Evolutionary conservation across 306 rosid genomes (phyloP), one percentile per base, ranked within the genome.

Genomic region (Quercus engelmannii): DNA sequence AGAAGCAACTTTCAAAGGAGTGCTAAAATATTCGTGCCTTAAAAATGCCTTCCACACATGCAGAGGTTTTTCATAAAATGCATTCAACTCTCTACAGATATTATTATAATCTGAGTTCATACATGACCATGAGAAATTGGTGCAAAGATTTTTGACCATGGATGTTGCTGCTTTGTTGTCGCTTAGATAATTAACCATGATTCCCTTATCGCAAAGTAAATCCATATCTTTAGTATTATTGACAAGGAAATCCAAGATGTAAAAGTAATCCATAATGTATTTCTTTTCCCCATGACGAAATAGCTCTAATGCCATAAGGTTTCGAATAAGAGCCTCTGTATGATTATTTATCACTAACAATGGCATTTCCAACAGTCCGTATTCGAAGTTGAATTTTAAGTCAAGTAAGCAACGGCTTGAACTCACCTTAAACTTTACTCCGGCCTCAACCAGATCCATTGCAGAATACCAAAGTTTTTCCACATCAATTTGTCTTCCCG

Each of bases 361-460:
- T 2, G 86, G 86, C 5, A 86, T 86, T 77, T 83, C 54, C 62
- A 86, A 78, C 77, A 79, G 63, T 15, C 56, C 52, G 14, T 11
- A 5, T 23, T 73, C 41, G 0, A 82, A 79, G 43, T 38, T 6
- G 77, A 86, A 82, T 31, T 7, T 79, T 61, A 83, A 31, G 52
- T 79, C 85, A 3, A 83, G 61, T 1, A 80, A 73, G 54, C 78
- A 83, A 0, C 8, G 3, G 26, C 51, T 79, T 17, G 51, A 2
- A 12, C 71, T 72, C 2, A 20, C 78, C 55, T 49, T 63, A 21
- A 86, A 74, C 31, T 6, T 74, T 28, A 80, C 77, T 5, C 89
- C 78, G 5, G 85, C 86, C 13, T 83, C 84, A n/a, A 35, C 41
- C 0, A 6, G 41, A 35, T 35, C 41, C 2, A 35, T 35, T 35